Conservation (phyloP, 352 stramenopile species). For the Phytophthora pluvialis region DNA sequence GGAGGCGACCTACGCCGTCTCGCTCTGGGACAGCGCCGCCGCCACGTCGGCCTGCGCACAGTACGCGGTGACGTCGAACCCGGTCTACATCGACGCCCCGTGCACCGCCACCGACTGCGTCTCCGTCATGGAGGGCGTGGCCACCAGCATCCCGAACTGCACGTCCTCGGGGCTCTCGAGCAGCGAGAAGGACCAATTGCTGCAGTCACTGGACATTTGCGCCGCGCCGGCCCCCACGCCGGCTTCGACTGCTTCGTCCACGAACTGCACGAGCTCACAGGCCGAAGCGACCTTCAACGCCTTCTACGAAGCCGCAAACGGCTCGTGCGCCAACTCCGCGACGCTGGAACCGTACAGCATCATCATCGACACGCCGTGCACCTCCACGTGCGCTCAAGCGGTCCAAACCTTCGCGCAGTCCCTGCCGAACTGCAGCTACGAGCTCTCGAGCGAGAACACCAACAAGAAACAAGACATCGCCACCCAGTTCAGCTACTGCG, state of each 20-base stretch:
- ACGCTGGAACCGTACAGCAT: slow-evolving; percentile 35
- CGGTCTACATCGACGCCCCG: slow-evolving; percentile 20
- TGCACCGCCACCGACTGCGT: slow-evolving; percentile 24
- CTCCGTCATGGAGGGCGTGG: slow-evolving; percentile 17
- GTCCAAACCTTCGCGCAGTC: slow-evolving; percentile 25
- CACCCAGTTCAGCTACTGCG: slow-evolving; percentile 21
- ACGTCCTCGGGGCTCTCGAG: slow-evolving; percentile 10
- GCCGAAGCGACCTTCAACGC: slow-evolving; percentile 19
- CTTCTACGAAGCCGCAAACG: slow-evolving; percentile 18
- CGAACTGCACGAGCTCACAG: slow-evolving; percentile 24
- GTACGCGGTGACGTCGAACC: slow-evolving; percentile 19
- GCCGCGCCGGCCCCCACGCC: slow-evolving; percentile 22
- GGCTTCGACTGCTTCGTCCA: slow-evolving; percentile 21
- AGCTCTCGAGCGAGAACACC: slow-evolving; percentile 20
- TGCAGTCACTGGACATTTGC: slow-evolving; percentile 24
- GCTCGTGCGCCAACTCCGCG: slow-evolving; percentile 15
- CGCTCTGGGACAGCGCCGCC: slow-evolving; percentile 20
- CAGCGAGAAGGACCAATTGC: slow-evolving; percentile 14
- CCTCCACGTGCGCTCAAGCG: slow-evolving; percentile 29
- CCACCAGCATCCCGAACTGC: slow-evolving; percentile 33
- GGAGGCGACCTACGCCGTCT: slow-evolving; percentile 6
- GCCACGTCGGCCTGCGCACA: slow-evolving; percentile 13
- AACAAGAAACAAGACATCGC: slow-evolving; percentile 43
- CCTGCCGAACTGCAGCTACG: slow-evolving; percentile 41
- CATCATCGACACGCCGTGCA: slow-evolving; percentile 39